Evolutionary conservation across 768 basidiomycete species (phyloP), one percentile per base, ranked within the genome.

Genomic region (Termitomyces sp.): DNA sequence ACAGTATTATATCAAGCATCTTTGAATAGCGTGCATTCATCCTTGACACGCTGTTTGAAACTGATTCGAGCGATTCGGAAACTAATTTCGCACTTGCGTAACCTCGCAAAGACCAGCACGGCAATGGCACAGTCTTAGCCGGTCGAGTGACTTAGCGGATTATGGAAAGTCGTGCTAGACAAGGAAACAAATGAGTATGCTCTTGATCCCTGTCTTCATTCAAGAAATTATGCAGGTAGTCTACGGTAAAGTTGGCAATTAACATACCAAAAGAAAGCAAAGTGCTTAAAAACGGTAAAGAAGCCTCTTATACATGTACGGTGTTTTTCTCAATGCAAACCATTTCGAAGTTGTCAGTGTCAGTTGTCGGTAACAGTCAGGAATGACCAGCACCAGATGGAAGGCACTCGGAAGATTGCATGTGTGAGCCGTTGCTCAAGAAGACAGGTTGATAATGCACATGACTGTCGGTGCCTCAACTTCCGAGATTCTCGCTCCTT

Each of bases 301-400:
- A 73, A 72, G 46, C 71, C 65, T 24, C 73, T 73, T 49, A 73
- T 70, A 65, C 75, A 76, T 54, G 73, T 70, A 63, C 74, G 72
- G 31, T 70, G 68, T n/a, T 72, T 71, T 75, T 47, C 13, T 13
- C 16, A 31, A 33, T 36, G n/a, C 42, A 27, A 36, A 27, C 6
- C 15, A 45, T 37, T 31, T 13, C 13, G 27, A 42, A 24, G 24
- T 27, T n/a, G 5, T 48, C 30, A 47, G 24, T 24, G 16, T 37
- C 12, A 8, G 55, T 33, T 13, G 54, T 15, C 12, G 27, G 33
- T 2, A 18, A 44, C 2, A 27, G 12, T 47, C 61, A 37, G 37
- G 37, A 37, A 37, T 53, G 61, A 74, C 75, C 74, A 59, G 71
- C 72, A 62, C 75, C 72, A 63, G 75, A 77, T n/a, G 73, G 72